Base-by-base conservation (phyloP, 352 stramenopile species). In the Phytophthora constricta region DNA sequence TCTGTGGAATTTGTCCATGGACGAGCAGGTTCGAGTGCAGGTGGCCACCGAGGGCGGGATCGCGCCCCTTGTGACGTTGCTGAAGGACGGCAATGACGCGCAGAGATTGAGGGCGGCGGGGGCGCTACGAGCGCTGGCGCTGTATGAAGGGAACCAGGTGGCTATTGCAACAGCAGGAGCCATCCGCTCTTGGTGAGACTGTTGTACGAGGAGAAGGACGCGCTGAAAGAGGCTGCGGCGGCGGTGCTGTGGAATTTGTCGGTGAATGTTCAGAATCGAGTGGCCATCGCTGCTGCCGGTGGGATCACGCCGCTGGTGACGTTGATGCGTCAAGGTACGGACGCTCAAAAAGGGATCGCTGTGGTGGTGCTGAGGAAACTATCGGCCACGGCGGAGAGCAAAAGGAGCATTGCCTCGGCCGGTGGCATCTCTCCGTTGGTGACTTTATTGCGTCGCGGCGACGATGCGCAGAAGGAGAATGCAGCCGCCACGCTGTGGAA, bases 241-340 rank as follows among this genome's bases (percentile, higher is more conserved):
- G 46, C 37, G 9, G 20, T 39, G 5, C 27, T 72, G 34, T 48
- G 25, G 43, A 72, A 59, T 42, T 23, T 72, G 5, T 72, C 65
- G 7, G 51, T 45, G 50, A 5, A 33, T n/a, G 17, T 37, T 27
- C 42, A 62, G 25, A 55, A 64, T 46, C 20, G 45, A 46, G 25
- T 17, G 16, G 17, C n/a, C n/a, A 66, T 74, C 41, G 41, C 34
- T 11, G 31, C 31, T 0, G 37, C 37, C 5, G 52, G 23, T 4
- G 39, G 52, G 10, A 59, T 59, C 27, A 23, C 52, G 27, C 37
- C n/a, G 3, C n/a, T 59, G 5, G 52, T 59, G 16, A 37, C 25
- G 11, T 4, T 23, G 2, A 20, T 26, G 7, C 10, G 25, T 13
- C 13, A 19, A 26, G n/a, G 22, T 50, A 22, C 27, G 8, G 17